Percentiles rank a stretch among this genome's conserved stretches.
Evolutionary conservation across 2,329 filamentous ascomycete species (phyloP).

Genomic region (Fusarium sp.): DNA sequence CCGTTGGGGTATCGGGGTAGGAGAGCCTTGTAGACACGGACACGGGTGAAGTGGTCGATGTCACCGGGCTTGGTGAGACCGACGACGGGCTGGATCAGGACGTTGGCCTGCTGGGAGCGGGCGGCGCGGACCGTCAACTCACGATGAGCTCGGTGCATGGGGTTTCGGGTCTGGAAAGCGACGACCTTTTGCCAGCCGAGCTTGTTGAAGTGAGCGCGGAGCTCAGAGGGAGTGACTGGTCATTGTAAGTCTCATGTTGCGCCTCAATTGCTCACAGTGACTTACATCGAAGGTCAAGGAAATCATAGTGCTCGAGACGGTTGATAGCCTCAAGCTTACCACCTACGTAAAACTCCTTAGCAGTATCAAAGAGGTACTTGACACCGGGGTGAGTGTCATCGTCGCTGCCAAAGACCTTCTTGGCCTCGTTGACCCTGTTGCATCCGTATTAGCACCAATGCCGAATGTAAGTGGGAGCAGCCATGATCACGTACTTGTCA

Average conservation of each 20-base stretch:
- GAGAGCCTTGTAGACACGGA: slow-evolving; percentile 97
- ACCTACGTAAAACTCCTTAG: slow-evolving; percentile 90
- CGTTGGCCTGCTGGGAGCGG: slow-evolving; percentile 94
- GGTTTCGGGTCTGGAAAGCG: slow-evolving; percentile 98
- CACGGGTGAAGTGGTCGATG: slow-evolving; percentile 99
- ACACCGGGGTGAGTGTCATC: slow-evolving; percentile 92
- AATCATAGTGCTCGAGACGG: slow-evolving; percentile 98
- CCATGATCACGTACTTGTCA: slow-evolving; percentile 76
- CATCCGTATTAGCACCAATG: slow-evolving; percentile 28
- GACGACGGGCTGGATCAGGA: slow-evolving; percentile 98
- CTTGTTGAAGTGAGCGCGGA: slow-evolving; percentile 98
- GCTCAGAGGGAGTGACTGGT: slow-evolving; percentile 87
- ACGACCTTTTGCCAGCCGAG: slow-evolving; percentile 98
- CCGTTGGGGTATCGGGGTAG: slow-evolving; percentile 97
- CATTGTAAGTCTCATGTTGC: slow-evolving; percentile 13
- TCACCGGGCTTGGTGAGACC: slow-evolving; percentile 98
- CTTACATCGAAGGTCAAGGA: slow-evolving; percentile 92
- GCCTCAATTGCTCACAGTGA: slow-evolving; percentile 10
- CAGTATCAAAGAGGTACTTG: slow-evolving; percentile 83
- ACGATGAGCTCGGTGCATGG: slow-evolving; percentile 98
- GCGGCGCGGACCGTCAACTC: slow-evolving; percentile 97
- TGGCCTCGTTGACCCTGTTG: slow-evolving; percentile 81
- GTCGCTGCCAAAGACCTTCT: slow-evolving; percentile 91
- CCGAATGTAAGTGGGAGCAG: background rate
- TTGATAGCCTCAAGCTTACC: slow-evolving; percentile 96